Base-by-base conservation (phyloP, 1,139 yeast species). In the Suhomyces chickasaworum region DNA sequence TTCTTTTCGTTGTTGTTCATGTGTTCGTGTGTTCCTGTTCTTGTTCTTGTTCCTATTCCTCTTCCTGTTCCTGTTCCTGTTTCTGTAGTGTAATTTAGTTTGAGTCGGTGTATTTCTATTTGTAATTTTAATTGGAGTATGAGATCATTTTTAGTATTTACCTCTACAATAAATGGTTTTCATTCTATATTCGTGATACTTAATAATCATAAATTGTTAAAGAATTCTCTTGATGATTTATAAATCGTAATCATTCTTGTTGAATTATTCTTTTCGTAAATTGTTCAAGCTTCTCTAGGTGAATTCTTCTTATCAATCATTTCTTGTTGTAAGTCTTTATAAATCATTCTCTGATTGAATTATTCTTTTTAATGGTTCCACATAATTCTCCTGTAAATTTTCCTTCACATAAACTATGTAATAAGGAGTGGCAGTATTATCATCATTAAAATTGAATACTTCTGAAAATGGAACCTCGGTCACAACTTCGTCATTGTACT, bases 371-470 rank as follows among this genome's bases (percentile, higher is more conserved):
- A 86, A 68, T 1, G 96, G 91, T 51, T 88, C 86, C 20, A 89
- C 80, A 52, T 78, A 72, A n/a, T 78, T 78, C 7, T 68, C 60
- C 49, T 77, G 81, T 50, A 81, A 68, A 18, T 80, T 86, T 42
- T 85, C 84, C 55, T 83, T 82, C 22, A 88, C 88, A 61, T 88
- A 91, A 1, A 89, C 96, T 44, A 93, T 74, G 64, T 88, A 91
- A 60, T 91, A 91, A 1, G 99, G 97, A 2, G 98, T 93, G 0
- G 97, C 97, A 0, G 90, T 85, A 61, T 88, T 89, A 0, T 81
- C 83, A 44, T 82, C 84, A 13, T 73, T 68, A 56, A 86, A 86
- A 62, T 89, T 86, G 62, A 84, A 77, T 7, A 91, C 95, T 62
- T 90, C 97, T 7, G 78, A 74, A 7, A 75, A 74, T 0, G 84